A percentile compares a stretch with the other conserved stretches of the same genome.
Evolutionary conservation across 345 rosid species (phyloP).

Genomic region (Salix caprea): DNA sequence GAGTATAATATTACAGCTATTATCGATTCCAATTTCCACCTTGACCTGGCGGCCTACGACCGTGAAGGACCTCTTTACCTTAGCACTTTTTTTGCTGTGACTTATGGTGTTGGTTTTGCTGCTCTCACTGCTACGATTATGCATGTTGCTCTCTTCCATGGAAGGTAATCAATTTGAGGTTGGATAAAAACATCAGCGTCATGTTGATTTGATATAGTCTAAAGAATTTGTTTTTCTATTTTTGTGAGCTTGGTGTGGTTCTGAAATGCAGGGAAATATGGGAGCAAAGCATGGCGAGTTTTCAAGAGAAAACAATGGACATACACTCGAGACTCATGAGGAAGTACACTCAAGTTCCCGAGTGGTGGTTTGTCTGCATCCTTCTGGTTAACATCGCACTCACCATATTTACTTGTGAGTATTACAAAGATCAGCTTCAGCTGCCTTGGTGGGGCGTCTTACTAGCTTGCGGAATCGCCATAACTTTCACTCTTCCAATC

Average conservation of each 20-base stretch:
- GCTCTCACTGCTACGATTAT: conserved; percentile 78
- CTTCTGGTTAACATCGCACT: conserved; percentile 56
- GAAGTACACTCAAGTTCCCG: conserved; percentile 76
- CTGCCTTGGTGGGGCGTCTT: conserved; percentile 98
- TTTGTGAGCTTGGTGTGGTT: not conserved
- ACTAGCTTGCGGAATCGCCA: conserved; percentile 78
- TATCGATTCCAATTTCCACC: conserved; percentile 65
- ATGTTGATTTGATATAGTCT: too few species aligned
- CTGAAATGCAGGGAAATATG: conserved; percentile 66
- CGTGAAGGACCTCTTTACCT: conserved; percentile 78
- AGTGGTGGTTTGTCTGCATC: conserved; percentile 87
- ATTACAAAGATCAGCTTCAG: conserved; percentile 83
- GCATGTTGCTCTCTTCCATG: conserved; percentile 85
- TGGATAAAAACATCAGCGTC: not conserved
- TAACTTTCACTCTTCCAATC: conserved; percentile 82
- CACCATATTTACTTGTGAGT: conserved; percentile 76
- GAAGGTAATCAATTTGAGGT: conserved; percentile 43
- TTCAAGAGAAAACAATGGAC: conserved; percentile 56
- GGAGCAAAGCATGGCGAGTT: conserved; percentile 82
- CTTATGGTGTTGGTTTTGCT: conserved; percentile 88
- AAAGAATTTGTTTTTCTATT: not conserved
- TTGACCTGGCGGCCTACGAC: conserved; percentile 67
- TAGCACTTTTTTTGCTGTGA: conserved; percentile 79
- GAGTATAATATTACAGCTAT: conserved; percentile 72
- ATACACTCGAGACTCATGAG: conserved; percentile 75